Percentiles rank a stretch among this genome's conserved stretches.
Conservation (phyloP, 2,329 filamentous ascomycete species). For the Penicillium sp. region DNA sequence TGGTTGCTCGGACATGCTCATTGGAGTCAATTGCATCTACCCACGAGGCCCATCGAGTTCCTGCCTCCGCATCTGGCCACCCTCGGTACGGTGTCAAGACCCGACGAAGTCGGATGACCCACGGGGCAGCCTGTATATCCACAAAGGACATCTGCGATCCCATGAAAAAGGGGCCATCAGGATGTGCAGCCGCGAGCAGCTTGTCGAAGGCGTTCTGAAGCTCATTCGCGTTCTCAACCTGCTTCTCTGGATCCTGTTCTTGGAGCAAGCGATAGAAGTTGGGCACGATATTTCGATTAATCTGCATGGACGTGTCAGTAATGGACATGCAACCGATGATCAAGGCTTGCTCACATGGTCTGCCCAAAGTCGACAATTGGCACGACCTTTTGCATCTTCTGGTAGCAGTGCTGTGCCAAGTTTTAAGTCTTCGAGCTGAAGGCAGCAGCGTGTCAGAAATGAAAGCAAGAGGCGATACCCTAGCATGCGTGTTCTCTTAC, state of each 20-base stretch:
- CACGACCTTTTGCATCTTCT: constrained; percentile 66
- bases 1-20: constrained; percentile 66
- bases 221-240: constrained; percentile 61
- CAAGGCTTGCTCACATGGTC: constrained; percentile 65
- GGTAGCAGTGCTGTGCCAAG: constrained; percentile 62
- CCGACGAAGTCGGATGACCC: constrained; percentile 69
- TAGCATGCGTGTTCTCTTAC: constrained; percentile 49
- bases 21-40: constrained; percentile 69
- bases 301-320: constrained; percentile 49
- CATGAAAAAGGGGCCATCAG: constrained; percentile 70
- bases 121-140: constrained; percentile 75
- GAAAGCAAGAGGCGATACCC: neutral
- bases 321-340: constrained; percentile 2
- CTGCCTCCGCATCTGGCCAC: constrained; percentile 67
- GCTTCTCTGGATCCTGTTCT: constrained; percentile 63
- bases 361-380: constrained; percentile 77
- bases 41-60: constrained; percentile 70
- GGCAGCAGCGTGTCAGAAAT: neutral
- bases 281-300: constrained; percentile 76
- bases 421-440: constrained; percentile 72
- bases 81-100: constrained; percentile 67
- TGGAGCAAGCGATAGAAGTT: constrained; percentile 75
- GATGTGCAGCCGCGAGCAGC: constrained; percentile 60
- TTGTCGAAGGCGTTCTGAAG: constrained; percentile 69
- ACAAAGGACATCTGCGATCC: constrained; percentile 64